These are phyloP conservation scores for Torulaspora franciscae DNA, from an alignment of 805 yeast species.

Conservation along the genomic window DNA sequence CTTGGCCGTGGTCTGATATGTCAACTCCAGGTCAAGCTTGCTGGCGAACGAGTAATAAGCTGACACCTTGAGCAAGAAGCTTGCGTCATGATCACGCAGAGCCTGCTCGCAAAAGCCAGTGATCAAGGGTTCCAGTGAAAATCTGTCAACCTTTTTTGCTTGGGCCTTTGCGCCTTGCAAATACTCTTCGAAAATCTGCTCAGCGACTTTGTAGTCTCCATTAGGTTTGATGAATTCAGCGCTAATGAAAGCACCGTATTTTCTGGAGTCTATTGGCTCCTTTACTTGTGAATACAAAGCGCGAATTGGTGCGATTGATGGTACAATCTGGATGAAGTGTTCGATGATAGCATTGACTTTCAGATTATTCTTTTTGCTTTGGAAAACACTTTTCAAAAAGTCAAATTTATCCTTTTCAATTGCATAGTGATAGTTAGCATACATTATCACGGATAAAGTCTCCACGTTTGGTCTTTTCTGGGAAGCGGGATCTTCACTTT, in stretches of 20 bases:
- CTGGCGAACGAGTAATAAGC: constrained; percentile 20
- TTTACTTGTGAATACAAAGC: constrained; percentile 21
- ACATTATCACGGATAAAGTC: constrained; percentile 25
- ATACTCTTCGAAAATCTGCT: constrained; percentile 23
- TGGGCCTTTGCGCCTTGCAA: constrained; percentile 11
- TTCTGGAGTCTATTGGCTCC: constrained; percentile 19
- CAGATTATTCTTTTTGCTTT: constrained; percentile 15
- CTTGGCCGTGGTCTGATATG: constrained; percentile 14
- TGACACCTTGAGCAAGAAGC: constrained; percentile 16
- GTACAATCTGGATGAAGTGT: constrained; percentile 21
- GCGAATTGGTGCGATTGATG: constrained; percentile 21
- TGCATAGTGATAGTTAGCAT: constrained; percentile 18
- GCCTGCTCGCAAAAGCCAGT: constrained; percentile 22
- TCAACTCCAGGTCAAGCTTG: constrained; percentile 14
- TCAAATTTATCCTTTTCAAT: constrained; percentile 16
- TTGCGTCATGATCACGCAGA: constrained; percentile 13
- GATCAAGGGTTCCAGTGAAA: constrained; percentile 20
- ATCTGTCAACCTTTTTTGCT: constrained; percentile 6
- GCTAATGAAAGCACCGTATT: constrained; percentile 22
- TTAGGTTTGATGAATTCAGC: constrained; percentile 26
- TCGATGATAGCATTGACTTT: constrained; percentile 19
- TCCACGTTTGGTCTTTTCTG: constrained; percentile 17
- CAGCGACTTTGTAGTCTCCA: constrained; percentile 24
- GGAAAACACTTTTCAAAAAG: constrained; percentile 21
- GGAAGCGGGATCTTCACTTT: constrained; percentile 1